Base-by-base conservation (phyloP, 75 land plant species). In the Cupressus sempervirens region DNA sequence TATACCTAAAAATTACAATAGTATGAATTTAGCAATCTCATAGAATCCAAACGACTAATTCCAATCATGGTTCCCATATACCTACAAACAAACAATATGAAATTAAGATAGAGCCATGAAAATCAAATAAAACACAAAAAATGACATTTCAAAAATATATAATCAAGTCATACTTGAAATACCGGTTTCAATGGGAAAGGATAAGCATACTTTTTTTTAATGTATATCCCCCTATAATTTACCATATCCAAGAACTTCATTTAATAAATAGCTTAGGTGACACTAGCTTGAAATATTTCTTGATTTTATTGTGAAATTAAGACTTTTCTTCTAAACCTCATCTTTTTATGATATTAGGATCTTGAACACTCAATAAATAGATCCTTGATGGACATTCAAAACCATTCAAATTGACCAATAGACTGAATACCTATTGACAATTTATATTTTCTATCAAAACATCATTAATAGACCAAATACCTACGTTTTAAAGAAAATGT, bases 1-100 rank as follows among this genome's bases (percentile, higher is more conserved):
- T 77, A 26, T 65, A 96, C 98, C 93, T 94, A 92, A 80, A 96
- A 88, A 80, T 88, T 93, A n/a, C 96, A 88, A 96, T 96, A 96
- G 74, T 93, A 91, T 7, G 96, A 94, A 56, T 89, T 87, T 35
- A 93, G 96, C 98, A 96, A 96, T 76, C 95, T 88, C 74, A 91
- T 34, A 4, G 98, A 91, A 88, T 96, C 98, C 23, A 90, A 74
- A 84, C 93, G 95, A 84, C 93, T 93, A 29, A 94, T 89, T 2
- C 93, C 95, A 46, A 87, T 85, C 54, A 96, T 87, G 48, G 96
- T 96, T 13, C 98, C 98, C 93, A 93, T 96, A 84, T 94, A 85
- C 84, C 89, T 88, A 76, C 20, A 43, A 50, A 48, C 14, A 86
- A 75, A 85, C 40, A 76, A 29, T 29, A 13, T 10, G 10, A 68